Evolutionary conservation across 1,284 basidiomycete genomes (phyloP).

Genomic region (Schizopora paradoxa): DNA sequence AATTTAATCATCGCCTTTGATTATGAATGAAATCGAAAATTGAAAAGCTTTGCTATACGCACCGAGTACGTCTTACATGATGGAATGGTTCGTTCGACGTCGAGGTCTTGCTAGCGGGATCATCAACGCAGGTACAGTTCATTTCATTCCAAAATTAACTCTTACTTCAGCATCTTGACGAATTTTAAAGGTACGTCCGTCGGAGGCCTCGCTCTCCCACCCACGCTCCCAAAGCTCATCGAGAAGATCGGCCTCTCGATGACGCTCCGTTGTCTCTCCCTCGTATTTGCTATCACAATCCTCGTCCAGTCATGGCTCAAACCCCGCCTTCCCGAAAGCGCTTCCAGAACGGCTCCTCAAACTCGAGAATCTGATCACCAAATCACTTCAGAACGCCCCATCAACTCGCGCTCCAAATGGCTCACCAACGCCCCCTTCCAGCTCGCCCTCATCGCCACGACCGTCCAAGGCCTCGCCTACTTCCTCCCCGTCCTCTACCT

Average conservation of each 20-base stretch:
- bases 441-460: constrained; percentile 30
- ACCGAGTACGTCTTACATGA: constrained; percentile 33
- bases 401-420: constrained; percentile 23
- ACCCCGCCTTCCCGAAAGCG: constrained; percentile 29
- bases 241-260: constrained; percentile 24
- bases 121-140: constrained; percentile 33
- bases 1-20: background rate
- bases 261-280: constrained; percentile 29
- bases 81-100: constrained; percentile 39
- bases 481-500: constrained; percentile 34
- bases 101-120: constrained; percentile 38
- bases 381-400: too few relatives aligned
- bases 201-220: constrained; percentile 34
- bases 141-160: background rate
- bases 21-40: background rate
- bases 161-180: background rate
- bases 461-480: constrained; percentile 31
- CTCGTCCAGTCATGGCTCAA: constrained; percentile 29
- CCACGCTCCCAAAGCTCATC: constrained; percentile 30
- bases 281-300: constrained; percentile 20
- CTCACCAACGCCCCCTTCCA: constrained; percentile 25
- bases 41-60: constrained; percentile 32
- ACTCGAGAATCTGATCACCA: too few relatives aligned
- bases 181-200: constrained; percentile 30
- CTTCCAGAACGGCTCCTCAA: constrained; percentile 14